Percentiles rank a stretch among this genome's conserved stretches.
These are phyloP conservation scores for Citrullus amarus DNA, from an alignment of 306 rosid genomes.

Conservation along the genomic window DNA sequence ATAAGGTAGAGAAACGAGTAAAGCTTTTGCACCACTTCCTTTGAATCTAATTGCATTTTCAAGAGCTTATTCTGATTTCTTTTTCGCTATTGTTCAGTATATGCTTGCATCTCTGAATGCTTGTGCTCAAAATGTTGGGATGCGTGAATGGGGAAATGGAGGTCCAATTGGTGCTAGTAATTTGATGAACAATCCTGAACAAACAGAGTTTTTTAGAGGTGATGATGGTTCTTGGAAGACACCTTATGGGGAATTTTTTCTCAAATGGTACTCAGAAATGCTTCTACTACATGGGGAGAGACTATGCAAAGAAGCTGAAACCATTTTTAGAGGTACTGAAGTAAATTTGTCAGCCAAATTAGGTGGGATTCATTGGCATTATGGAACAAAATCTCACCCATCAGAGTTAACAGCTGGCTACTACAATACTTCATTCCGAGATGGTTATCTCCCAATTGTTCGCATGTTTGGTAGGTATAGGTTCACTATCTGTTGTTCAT, in stretches of 20 bases:
- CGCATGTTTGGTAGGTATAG: slow-evolving; percentile 65
- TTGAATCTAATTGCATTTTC: neutral
- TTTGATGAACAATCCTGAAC: slow-evolving; percentile 39
- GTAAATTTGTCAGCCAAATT: slow-evolving; percentile 51
- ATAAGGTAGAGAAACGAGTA: slow-evolving; percentile 43
- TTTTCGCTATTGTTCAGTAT: slow-evolving; percentile 29
- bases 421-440: slow-evolving; percentile 50
- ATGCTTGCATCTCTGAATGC: slow-evolving; percentile 79
- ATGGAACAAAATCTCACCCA: slow-evolving; percentile 51
- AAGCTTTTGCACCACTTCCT: neutral
- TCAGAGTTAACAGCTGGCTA: slow-evolving; percentile 86
- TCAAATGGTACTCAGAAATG: slow-evolving; percentile 80
- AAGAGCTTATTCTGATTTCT: slow-evolving; percentile 1
- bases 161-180: slow-evolving; percentile 53
- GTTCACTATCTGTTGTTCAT: slow-evolving; percentile 65
- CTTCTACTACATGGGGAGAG: slow-evolving; percentile 77
- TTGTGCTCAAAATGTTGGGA: slow-evolving; percentile 56
- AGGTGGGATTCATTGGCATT: slow-evolving; percentile 70
- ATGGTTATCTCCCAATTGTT: slow-evolving; percentile 66
- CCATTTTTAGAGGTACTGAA: slow-evolving; percentile 62
- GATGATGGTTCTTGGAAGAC: slow-evolving; percentile 51
- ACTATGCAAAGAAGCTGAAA: slow-evolving; percentile 67
- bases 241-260: slow-evolving; percentile 61
- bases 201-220: slow-evolving; percentile 37
- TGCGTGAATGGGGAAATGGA: slow-evolving; percentile 68